Conservation (phyloP, 768 basidiomycete species). For the Mycena leptocephala region DNA sequence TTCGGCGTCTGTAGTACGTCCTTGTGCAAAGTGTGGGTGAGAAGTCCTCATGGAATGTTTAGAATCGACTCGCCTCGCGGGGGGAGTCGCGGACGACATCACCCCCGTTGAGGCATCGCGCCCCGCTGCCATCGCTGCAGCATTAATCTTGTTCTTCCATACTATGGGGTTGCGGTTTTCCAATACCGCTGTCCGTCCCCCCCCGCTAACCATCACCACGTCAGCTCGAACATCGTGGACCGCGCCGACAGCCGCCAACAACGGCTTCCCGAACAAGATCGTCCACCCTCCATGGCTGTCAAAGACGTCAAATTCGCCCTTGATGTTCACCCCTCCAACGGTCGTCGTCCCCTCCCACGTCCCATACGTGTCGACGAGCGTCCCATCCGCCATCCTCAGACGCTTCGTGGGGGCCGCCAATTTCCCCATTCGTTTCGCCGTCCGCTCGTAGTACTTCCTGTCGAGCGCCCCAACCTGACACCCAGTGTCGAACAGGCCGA, state of each 20-base stretch:
- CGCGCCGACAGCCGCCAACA: not conserved
- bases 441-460: not conserved
- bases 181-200: not conserved
- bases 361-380: not conserved
- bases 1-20: not conserved
- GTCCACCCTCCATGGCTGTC: not conserved
- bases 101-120: constrained; percentile 3
- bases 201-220: not conserved
- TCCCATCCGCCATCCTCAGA: not conserved
- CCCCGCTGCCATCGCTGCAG: not conserved
- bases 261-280: not conserved
- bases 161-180: not conserved
- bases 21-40: not conserved
- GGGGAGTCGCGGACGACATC: constrained; percentile 4
- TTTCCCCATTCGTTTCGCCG: not conserved
- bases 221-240: not conserved
- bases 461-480: not conserved
- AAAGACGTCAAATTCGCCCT: not conserved
- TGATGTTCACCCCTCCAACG: not conserved
- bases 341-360: not conserved
- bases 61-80: constrained; percentile 24
- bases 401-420: not conserved
- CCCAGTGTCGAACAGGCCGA: not conserved
- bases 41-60: not conserved
- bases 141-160: not conserved